Evolutionary conservation across 305 asterid species (phyloP).

Genomic region (Solanum hybrid): DNA sequence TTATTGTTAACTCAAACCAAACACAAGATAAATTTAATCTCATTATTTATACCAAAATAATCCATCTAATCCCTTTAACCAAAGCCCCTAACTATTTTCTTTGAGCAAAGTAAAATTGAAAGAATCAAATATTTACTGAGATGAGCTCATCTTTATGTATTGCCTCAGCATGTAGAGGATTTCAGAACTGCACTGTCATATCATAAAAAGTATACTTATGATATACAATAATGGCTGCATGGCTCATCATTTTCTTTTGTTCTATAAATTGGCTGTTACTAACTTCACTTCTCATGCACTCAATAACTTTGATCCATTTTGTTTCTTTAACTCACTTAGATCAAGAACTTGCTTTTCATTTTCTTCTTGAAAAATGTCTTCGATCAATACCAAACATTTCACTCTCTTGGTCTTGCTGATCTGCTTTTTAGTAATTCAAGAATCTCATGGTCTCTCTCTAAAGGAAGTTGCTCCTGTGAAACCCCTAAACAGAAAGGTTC

Average conservation of each 20-base stretch:
- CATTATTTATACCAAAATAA: not conserved
- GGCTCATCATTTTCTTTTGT: slow-evolving; percentile 2
- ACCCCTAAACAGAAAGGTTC: not conserved
- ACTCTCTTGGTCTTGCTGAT: not conserved
- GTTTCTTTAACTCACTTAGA: not conserved
- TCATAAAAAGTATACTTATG: not conserved
- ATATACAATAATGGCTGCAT: slow-evolving; percentile 2
- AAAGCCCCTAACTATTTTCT: not conserved
- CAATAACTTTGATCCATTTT: not conserved
- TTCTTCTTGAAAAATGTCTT: not conserved
- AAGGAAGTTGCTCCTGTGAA: not conserved
- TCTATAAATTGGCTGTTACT: slow-evolving; percentile 8
- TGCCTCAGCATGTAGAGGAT: not conserved
- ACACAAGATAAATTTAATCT: not conserved
- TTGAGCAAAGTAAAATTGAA: not conserved
- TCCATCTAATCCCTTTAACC: not conserved
- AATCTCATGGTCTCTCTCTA: not conserved
- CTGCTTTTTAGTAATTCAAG: not conserved
- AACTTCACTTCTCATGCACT: not conserved
- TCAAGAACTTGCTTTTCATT: not conserved
- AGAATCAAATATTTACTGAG: not conserved
- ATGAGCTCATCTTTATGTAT: not conserved
- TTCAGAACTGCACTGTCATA: not conserved
- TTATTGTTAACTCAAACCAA: not conserved
- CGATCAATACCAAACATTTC: not conserved